A percentile compares a stretch with the other conserved stretches of the same genome.
Conservation (phyloP, 2,329 filamentous ascomycete species). For the Zopfia rhizophila region DNA sequence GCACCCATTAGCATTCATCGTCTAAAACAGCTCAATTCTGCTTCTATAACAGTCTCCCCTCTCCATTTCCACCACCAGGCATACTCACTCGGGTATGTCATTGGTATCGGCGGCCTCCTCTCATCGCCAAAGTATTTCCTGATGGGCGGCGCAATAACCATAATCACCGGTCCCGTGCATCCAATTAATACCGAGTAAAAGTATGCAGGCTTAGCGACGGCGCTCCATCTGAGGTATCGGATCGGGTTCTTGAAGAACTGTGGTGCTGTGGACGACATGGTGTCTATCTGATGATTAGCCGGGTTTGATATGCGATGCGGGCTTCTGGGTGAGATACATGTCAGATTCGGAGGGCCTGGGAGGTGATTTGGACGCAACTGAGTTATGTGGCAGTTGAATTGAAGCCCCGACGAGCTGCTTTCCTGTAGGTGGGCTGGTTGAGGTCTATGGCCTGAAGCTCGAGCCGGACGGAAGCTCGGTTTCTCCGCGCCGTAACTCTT, state of each 20-base stretch:
- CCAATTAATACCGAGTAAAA: conserved; percentile 88
- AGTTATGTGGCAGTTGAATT: too few relatives aligned
- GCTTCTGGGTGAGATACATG: too few relatives aligned
- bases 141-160: conserved; percentile 79
- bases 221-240: conserved; percentile 87
- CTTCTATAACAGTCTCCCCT: neutral
- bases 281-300: too few relatives aligned
- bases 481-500: conserved; percentile 34
- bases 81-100: conserved; percentile 90
- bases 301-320: too few relatives aligned
- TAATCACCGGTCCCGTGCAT: conserved; percentile 73
- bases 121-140: conserved; percentile 77
- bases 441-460: neutral
- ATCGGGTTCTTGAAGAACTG: conserved; percentile 86
- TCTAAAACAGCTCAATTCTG: conserved; percentile 1
- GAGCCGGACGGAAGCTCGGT: conserved; percentile 2
- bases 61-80: conserved; percentile 1
- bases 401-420: too few relatives aligned
- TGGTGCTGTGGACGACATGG: conserved; percentile 67
- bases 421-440: neutral
- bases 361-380: too few relatives aligned
- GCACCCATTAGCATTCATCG: conserved; percentile 17
- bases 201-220: conserved; percentile 87
- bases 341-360: too few relatives aligned
- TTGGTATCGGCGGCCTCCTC: conserved; percentile 73